These are phyloP conservation scores for Lactarius indigo DNA, from an alignment of 768 basidiomycete genomes.

Conservation along the genomic window DNA sequence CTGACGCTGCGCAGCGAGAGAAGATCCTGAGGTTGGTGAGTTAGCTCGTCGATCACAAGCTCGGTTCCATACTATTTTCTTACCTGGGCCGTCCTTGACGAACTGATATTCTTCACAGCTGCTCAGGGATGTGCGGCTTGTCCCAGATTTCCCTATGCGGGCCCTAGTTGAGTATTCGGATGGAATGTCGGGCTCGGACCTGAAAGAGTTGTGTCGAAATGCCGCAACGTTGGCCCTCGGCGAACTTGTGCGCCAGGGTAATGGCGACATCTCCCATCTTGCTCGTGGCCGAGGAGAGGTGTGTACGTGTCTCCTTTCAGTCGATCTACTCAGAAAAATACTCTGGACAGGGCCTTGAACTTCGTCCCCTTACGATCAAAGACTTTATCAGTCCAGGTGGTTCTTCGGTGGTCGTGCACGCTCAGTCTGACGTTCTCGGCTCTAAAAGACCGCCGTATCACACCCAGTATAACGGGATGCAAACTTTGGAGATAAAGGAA, in stretches of 20 bases:
- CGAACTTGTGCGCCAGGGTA: slow-evolving; percentile 65
- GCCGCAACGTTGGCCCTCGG: slow-evolving; percentile 92
- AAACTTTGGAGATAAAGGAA: no score
- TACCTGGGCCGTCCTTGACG: neutral
- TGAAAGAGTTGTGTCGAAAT: slow-evolving; percentile 87
- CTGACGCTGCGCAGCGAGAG: slow-evolving; percentile 70
- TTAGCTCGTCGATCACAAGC: neutral
- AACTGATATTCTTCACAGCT: slow-evolving; percentile 48
- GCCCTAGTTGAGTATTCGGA: slow-evolving; percentile 63
- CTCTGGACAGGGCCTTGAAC: slow-evolving; percentile 59
- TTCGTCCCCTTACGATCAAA: slow-evolving; percentile 64
- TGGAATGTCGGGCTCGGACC: slow-evolving; percentile 83
- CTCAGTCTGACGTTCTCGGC: neutral
- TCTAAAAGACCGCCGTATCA: no score
- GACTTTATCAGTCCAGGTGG: slow-evolving; percentile 60
- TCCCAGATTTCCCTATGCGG: slow-evolving; percentile 56
- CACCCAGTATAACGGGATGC: no score
- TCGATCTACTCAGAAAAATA: neutral
- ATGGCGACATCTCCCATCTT: slow-evolving; percentile 47
- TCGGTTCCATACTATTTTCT: slow-evolving; percentile 30
- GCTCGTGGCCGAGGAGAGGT: slow-evolving; percentile 44
- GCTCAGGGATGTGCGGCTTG: slow-evolving; percentile 72
- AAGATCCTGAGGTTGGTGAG: slow-evolving; percentile 80
- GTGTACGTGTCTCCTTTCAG: slow-evolving; percentile 24
- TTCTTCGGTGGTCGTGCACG: neutral